These are phyloP conservation scores for Phtheirospermum japonicum DNA, from an alignment of 257 asterid species.

Conservation along the genomic window DNA sequence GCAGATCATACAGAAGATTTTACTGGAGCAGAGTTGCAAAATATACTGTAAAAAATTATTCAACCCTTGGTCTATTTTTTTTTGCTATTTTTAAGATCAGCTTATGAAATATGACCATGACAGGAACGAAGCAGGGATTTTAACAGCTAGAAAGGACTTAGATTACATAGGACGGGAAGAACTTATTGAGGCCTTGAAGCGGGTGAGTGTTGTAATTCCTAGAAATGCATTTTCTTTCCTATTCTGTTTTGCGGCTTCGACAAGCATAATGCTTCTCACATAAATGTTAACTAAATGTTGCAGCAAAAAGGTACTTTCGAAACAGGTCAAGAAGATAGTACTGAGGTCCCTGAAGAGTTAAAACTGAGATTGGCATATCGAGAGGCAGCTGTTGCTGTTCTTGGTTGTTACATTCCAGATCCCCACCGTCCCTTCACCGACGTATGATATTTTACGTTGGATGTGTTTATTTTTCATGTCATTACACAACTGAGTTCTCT, in stretches of 20 bases:
- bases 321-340: conserved; percentile 95
- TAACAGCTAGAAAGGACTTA: conserved; percentile 87
- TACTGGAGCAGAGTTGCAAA: conserved; percentile 97
- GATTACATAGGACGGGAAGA: conserved; percentile 92
- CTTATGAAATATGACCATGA: conserved; percentile 34
- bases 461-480: conserved; percentile 18
- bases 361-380: conserved; percentile 91
- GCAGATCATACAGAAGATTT: conserved; percentile 83
- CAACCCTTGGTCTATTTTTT: conserved; percentile 18
- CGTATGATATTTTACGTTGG: conserved; percentile 37
- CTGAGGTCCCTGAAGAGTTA: conserved; percentile 91
- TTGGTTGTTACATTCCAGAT: conserved; percentile 89
- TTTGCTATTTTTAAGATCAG: conserved; percentile 26
- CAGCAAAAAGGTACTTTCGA: conserved; percentile 99
- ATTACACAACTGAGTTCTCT: conserved; percentile 19
- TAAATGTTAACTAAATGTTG: conserved; percentile 35
- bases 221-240: conserved; percentile 23
- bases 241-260: conserved; percentile 17
- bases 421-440: conserved; percentile 67
- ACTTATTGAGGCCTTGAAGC: conserved; percentile 94
- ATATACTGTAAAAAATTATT: conserved; percentile 63
- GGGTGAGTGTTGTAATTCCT: conserved; percentile 52
- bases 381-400: conserved; percentile 97
- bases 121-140: conserved; percentile 99
- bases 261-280: conserved; percentile 17